Conservation (phyloP, 163 green algal genomes). For the Chlorella variabilis region DNA sequence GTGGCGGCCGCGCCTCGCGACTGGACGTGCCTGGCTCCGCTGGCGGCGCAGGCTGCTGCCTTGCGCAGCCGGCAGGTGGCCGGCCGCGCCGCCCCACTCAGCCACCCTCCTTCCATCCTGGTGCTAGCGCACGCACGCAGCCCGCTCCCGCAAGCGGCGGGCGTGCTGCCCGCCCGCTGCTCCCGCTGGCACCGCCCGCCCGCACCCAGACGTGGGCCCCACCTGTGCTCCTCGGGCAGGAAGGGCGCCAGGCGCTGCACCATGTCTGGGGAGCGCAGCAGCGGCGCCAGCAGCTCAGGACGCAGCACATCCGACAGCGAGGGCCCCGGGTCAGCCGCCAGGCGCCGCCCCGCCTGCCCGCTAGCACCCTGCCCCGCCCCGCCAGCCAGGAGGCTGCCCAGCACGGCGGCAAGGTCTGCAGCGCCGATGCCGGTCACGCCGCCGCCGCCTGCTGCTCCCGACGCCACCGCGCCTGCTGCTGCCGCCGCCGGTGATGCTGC, state of each 20-base stretch:
- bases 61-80: too few relatives aligned
- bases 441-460: constrained; percentile 14
- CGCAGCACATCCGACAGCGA: constrained; percentile 47
- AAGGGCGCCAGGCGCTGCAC: constrained; percentile 22
- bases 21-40: too few relatives aligned
- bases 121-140: too few relatives aligned
- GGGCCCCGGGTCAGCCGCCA: constrained; percentile 31
- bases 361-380: neutral
- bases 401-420: constrained; percentile 2
- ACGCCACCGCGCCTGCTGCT: neutral
- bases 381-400: constrained; percentile 32
- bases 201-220: too few relatives aligned
- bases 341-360: neutral
- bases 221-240: constrained; percentile 37
- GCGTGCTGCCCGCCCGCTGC: too few relatives aligned
- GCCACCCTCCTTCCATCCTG: too few relatives aligned
- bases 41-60: too few relatives aligned
- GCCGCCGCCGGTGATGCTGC: neutral
- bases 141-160: too few relatives aligned
- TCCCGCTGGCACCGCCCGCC: too few relatives aligned
- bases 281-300: constrained; percentile 43
- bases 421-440: neutral
- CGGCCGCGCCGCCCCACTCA: too few relatives aligned
- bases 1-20: too few relatives aligned
- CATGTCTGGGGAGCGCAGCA: constrained; percentile 33